These are phyloP conservation scores for Irpex sp. DNA, from an alignment of 1,284 basidiomycete genomes.

Conservation along the genomic window DNA sequence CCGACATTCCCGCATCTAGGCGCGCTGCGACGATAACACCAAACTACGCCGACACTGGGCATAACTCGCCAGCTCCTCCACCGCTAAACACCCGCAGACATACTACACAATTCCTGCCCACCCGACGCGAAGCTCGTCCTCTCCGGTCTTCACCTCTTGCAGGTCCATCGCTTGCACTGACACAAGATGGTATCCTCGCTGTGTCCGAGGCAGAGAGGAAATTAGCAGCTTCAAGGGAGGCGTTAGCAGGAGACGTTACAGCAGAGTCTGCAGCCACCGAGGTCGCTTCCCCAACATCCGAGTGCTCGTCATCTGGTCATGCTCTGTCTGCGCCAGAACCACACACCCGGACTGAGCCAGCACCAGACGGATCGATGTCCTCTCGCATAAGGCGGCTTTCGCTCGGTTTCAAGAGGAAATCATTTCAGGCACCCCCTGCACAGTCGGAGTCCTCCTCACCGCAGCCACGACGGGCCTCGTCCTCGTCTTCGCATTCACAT, in stretches of 20 bases:
- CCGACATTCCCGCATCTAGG: slow-evolving; percentile 8
- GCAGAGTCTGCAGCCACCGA: neutral
- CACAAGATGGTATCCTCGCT: slow-evolving; percentile 13
- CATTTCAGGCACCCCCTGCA: neutral
- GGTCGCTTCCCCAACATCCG: neutral
- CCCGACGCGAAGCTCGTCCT: slow-evolving; percentile 6
- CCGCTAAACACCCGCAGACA: neutral
- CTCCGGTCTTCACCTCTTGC: slow-evolving; percentile 25
- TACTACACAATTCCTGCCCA: neutral
- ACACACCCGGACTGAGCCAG: neutral
- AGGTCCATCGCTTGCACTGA: slow-evolving; percentile 22
- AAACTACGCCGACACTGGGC: neutral
- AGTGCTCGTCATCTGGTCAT: neutral
- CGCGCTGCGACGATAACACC: slow-evolving; percentile 2
- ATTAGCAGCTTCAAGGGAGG: neutral
- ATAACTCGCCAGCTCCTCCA: neutral
- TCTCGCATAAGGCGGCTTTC: neutral
- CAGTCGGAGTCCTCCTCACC: neutral
- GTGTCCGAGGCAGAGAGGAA: neutral
- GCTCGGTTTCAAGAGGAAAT: neutral
- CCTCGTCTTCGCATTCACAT: neutral
- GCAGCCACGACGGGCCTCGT: neutral
- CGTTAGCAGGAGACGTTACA: neutral
- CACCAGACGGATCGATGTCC: neutral
- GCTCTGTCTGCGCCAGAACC: neutral